Conservation (phyloP, 305 asterid genomes). For the Rubia occidens region DNA sequence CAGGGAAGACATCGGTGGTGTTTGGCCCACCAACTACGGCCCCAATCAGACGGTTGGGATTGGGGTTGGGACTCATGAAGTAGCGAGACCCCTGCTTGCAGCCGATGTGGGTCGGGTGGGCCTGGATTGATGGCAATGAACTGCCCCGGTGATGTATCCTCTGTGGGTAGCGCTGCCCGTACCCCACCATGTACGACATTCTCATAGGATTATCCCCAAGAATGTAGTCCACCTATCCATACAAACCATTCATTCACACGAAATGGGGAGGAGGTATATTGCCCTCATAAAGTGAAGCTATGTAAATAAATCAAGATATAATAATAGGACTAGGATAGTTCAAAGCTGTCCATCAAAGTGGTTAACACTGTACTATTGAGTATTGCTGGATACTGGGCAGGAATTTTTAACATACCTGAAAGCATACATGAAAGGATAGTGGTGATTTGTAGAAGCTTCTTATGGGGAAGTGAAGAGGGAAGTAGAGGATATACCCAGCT, state of each 20-base stretch:
- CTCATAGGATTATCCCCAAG: constrained; percentile 79
- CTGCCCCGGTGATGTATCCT: constrained; percentile 84
- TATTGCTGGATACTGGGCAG: no score
- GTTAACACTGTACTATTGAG: no score
- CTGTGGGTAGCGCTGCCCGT: constrained; percentile 54
- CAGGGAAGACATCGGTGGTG: constrained; percentile 54
- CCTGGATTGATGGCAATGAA: constrained; percentile 49
- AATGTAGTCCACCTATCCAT: constrained; percentile 67
- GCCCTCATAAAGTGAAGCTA: no score
- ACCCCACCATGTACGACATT: constrained; percentile 94
- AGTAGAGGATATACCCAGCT: no score
- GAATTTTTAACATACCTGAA: no score
- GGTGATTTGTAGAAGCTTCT: no score
- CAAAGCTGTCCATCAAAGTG: no score
- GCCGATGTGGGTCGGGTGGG: constrained; percentile 55
- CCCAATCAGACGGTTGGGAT: constrained; percentile 60
- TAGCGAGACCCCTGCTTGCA: constrained; percentile 66
- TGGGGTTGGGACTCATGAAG: constrained; percentile 52
- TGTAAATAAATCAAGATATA: no score
- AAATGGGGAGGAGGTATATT: no score
- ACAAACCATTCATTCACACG: background rate
- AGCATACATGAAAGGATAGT: no score
- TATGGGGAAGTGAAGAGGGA: no score
- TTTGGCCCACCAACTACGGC: constrained; percentile 88
- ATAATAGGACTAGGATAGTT: no score